Base-by-base conservation (phyloP, 2,329 filamentous ascomycete genomes). In the Gnomoniopsis smithogilvyi region DNA sequence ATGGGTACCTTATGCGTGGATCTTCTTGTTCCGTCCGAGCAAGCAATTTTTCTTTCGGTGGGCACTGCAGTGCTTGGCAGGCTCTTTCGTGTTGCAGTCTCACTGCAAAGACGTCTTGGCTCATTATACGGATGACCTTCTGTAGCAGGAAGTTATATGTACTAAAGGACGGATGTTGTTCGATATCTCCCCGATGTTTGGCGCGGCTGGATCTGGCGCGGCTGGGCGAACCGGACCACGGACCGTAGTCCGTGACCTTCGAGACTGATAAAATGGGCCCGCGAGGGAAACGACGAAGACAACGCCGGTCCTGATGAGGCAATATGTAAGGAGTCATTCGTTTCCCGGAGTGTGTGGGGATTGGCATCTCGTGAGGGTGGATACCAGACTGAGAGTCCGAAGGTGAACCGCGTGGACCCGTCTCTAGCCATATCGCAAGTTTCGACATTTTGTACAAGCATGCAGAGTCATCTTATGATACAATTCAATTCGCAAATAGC, bases 1-100 rank as follows among this genome's bases (percentile, higher is more conserved):
- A 26, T 22, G 34, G 12, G 11, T 24, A 52, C 30, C 19, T 24
- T 43, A 52, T 41, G n/a, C 3, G 26, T 30, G 19, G 10, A 19
- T 14, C 17, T 6, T 36, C 38, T 19, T 24, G 45, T 2, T 24
- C 21, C 7, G 12, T 47, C 21, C 48, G 36, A 26, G 38, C 48
- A 51, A 55, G 50, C 50, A 22, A 33, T 26, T 46, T 26, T 34
- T n/a, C n/a, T 51, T 46, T 54, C 33, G 36, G 54, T 46, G 51
- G 51, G 24, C 57, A 36, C 38, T 55, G 22, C 51, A 51, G 51
- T 47, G 34, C 57, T 59, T 59, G 57, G 57, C 57, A 24, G 51
- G 52, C 55, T 11, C 11, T 24, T 47, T 24, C 11, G 21, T 47
- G 45, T 21, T 47, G 4, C 19, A n/a, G 24, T 19, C 17, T 45